Evolutionary conservation across 2,329 filamentous ascomycete species (phyloP), one percentile per base, ranked within the genome.

Genomic region (Penicillium decumbens): DNA sequence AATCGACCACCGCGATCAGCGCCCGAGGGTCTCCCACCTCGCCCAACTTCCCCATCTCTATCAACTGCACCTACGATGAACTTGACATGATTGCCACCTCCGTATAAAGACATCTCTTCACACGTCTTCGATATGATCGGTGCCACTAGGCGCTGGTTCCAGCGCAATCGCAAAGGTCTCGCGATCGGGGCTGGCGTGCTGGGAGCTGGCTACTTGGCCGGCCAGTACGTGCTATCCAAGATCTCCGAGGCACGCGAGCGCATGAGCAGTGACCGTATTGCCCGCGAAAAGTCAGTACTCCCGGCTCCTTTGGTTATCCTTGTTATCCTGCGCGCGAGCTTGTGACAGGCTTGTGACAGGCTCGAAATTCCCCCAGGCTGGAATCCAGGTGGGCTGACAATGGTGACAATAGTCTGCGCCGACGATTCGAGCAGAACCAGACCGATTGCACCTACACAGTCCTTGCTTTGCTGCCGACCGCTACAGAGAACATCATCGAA

Each of bases 391-490:
- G 27, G 25, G 50, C 54, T 61, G 40, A 61, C 54, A 41, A 45
- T 45, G 15, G 25, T 3, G 13, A 25, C 23, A 41, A 45, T 63
- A 97, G 92, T 72, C 81, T 98, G 54, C 90, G 91, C 44, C 87
- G 93, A 51, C 88, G 93, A 65, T 98, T 98, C 74, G 89, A 97
- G 71, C 93, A 98, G 73, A 98, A 98, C 71, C 93, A 98, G 69
- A 92, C 95, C 68, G 93, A 98, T 72, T 98, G 93, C 74, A 96
- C 92, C 41, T 96, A 95, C 69, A 98, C 93, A 32, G 90, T 97
- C 39, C 84, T 97, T n/a, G 93, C 92, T 27, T 83, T 98, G 47
- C 80, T 98, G 8, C 93, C 93, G 4, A 95, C 92, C 29, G 88
- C 90, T 6, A 91, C 91, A 23, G 84, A 93, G 59, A 92, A 95